Base-by-base conservation (phyloP, 192 early-diverging fungal species). In the Oehlia diaphana region DNA sequence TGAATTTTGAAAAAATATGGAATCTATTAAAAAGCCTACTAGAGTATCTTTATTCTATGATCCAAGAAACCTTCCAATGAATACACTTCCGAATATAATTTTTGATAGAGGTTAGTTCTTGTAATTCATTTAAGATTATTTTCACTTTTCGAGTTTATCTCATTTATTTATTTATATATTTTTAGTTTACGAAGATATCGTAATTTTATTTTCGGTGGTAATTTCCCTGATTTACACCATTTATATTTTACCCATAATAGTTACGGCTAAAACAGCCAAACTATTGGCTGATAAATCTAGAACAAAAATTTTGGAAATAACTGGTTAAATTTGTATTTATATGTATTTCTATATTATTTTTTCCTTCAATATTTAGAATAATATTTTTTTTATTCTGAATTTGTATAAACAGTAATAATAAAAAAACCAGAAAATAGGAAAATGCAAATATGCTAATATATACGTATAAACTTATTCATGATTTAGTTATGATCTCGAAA, bases 171-270 rank as follows among this genome's bases (percentile, higher is more conserved):
- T 66, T 68, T 37, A 8, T 35, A 14, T 69, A 28, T 47, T 50
- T 33, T 58, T 31, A 69, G 77, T 69, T n/a, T 78, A 63, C 50
- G 77, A 78, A 39, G 77, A 78, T 78, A 28, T 67, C 33, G 53
- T 47, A 49, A 70, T 78, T 47, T 19, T 78, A 26, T 70, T 78
- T 61, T 21, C 77, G 2, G 66, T 78, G 19, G 63, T 78, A 13
- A 58, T 49, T 28, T 78, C 77, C 6, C n/a, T 78, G 19, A 14
- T 78, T 23, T 78, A 78, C 58, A 78, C 77, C n/a, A 70, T 78
- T 37, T 78, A 78, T 61, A 39, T 78, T 28, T 58, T 78, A 26
- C 77, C 77, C 3, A 33, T 78, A 35, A 65, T 78, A 35, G 77
- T 78, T 21, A 39, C 58, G 21, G 77, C 77, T 21, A 69, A 61